These are phyloP conservation scores for Ascomycota sp. DNA, from an alignment of 2,329 filamentous ascomycete genomes.

Conservation along the genomic window DNA sequence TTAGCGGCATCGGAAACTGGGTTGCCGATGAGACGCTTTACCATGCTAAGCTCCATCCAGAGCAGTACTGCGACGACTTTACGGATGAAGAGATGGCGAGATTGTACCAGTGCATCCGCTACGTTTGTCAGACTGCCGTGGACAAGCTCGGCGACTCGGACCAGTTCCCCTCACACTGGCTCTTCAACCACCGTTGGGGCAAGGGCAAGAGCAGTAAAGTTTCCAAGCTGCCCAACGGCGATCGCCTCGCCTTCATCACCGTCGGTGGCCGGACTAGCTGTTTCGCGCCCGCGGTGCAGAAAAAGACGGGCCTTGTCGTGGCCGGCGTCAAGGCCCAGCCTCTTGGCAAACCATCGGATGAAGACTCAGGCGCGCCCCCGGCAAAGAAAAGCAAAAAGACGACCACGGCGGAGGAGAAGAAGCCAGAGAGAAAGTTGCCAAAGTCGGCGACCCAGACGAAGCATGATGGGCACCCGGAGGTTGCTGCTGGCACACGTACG, in stretches of 20 bases:
- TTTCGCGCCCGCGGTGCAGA: conserved; percentile 65
- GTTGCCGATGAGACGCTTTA: conserved; percentile 88
- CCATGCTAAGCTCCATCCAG: conserved; percentile 70
- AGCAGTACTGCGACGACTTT: conserved; percentile 77
- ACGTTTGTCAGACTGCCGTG: conserved; percentile 61
- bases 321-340: conserved; percentile 21
- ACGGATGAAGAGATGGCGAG: conserved; percentile 44
- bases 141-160: conserved; percentile 61
- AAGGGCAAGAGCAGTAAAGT: conserved; percentile 52
- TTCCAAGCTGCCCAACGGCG: conserved; percentile 57
- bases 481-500: too few species aligned
- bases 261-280: conserved; percentile 85
- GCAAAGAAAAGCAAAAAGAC: neutral
- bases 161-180: conserved; percentile 67
- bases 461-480: too few species aligned
- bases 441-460: too few species aligned
- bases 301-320: conserved; percentile 37
- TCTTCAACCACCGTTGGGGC: conserved; percentile 73
- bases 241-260: conserved; percentile 65
- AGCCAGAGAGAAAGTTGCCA: too few species aligned
- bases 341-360: conserved; percentile 9
- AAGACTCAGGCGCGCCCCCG: conserved; percentile 7
- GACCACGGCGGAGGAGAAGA: too few species aligned
- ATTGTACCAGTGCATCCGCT: conserved; percentile 50
- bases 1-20: conserved; percentile 93